phyloP scores from a whole-genome alignment of 495 filamentous ascomycete genomes.

The Lasiosphaeria hispida region DNA sequence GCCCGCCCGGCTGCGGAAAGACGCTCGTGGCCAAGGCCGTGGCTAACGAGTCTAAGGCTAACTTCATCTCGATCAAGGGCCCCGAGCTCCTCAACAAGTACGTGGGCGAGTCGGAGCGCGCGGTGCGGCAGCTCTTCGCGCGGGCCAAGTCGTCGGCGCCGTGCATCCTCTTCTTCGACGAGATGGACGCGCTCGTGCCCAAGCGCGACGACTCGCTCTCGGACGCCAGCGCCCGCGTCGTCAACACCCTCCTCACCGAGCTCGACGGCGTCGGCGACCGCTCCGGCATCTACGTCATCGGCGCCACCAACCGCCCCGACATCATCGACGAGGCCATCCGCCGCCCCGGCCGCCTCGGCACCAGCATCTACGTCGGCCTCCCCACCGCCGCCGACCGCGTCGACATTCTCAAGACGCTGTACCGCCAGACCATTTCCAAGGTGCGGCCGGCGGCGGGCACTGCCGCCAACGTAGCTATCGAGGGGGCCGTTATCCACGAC shows the following conservation, averaged over 20 bases:
- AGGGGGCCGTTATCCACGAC: constrained; percentile 12
- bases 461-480: constrained; percentile 24
- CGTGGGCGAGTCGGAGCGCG: constrained; percentile 91
- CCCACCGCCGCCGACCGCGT: constrained; percentile 75
- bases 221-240: constrained; percentile 82
- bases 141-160: constrained; percentile 83
- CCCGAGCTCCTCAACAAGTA: constrained; percentile 94
- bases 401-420: constrained; percentile 78
- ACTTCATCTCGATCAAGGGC: constrained; percentile 97
- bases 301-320: constrained; percentile 91
- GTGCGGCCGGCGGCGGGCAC: constrained; percentile 23
- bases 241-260: constrained; percentile 96
- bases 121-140: constrained; percentile 88
- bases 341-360: constrained; percentile 85
- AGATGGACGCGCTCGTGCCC: constrained; percentile 89
- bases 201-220: constrained; percentile 75
- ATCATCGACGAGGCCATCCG: constrained; percentile 97
- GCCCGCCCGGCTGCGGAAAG: constrained; percentile 95
- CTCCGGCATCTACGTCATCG: constrained; percentile 88
- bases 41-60: constrained; percentile 90
- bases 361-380: constrained; percentile 84
- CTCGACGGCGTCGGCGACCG: constrained; percentile 82
- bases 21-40: constrained; percentile 95
- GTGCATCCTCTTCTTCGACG: constrained; percentile 97
- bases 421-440: constrained; percentile 59